A percentile compares a stretch with the other conserved stretches of the same genome.
Conservation (phyloP, 768 basidiomycete genomes). For the Russula brevipes region DNA sequence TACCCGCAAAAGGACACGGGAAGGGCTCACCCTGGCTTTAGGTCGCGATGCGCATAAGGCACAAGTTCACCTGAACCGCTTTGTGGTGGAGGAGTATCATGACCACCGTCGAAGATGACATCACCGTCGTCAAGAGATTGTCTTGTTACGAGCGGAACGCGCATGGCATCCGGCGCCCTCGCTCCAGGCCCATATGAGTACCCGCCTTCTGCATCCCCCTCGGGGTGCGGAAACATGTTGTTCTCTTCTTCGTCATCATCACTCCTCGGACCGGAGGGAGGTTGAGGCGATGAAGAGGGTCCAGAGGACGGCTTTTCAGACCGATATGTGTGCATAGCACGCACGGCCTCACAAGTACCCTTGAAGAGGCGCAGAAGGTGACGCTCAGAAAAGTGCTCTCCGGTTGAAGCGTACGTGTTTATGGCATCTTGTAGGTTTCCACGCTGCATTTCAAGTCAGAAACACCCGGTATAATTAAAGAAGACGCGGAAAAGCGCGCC, state of each 20-base stretch:
- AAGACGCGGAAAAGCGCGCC: slow-evolving; percentile 37
- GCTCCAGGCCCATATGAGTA: slow-evolving; percentile 57
- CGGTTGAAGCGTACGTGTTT: slow-evolving; percentile 76
- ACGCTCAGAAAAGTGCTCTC: slow-evolving; percentile 77
- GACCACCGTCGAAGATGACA: slow-evolving; percentile 75
- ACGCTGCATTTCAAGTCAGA: slow-evolving; percentile 42
- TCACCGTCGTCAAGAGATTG: slow-evolving; percentile 49
- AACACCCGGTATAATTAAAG: background rate
- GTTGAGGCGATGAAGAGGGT: slow-evolving; percentile 28
- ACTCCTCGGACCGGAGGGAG: slow-evolving; percentile 24
- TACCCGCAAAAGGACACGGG: background rate
- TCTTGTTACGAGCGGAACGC: slow-evolving; percentile 58
- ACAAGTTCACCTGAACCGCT: slow-evolving; percentile 45
- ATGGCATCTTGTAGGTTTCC: slow-evolving; percentile 96
- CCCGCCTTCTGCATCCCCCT: slow-evolving; percentile 68
- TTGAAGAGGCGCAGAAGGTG: slow-evolving; percentile 88
- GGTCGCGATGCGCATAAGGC: slow-evolving; percentile 93
- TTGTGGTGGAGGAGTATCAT: slow-evolving; percentile 46
- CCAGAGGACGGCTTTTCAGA: slow-evolving; percentile 37
- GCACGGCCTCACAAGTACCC: slow-evolving; percentile 89
- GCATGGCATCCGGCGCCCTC: slow-evolving; percentile 13
- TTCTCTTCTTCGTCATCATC: slow-evolving; percentile 55
- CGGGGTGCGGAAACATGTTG: slow-evolving; percentile 68
- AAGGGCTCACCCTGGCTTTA: slow-evolving; percentile 83
- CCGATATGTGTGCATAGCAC: slow-evolving; percentile 89